These are phyloP conservation scores for Microcos paniculata DNA, from an alignment of 345 rosid species.

Conservation along the genomic window DNA sequence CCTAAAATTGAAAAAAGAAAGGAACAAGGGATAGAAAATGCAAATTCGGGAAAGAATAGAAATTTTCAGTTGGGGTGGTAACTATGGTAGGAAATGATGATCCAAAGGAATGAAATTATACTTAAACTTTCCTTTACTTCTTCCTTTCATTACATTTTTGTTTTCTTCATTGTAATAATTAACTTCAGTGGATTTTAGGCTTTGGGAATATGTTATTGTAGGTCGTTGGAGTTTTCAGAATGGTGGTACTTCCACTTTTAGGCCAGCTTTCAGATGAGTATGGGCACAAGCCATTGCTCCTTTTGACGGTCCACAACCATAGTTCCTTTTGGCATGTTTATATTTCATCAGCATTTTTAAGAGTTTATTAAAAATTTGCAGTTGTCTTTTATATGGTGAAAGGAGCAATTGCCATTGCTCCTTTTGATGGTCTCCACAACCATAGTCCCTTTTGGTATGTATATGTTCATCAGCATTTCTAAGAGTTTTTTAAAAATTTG, in stretches of 20 bases:
- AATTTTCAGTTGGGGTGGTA: not conserved
- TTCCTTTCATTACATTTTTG: not conserved
- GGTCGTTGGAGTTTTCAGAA: no score
- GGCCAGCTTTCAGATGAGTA: conserved; percentile 63
- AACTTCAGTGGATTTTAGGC: no score
- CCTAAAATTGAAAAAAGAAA: no score
- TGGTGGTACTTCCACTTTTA: no score
- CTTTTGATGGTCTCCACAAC: conserved; percentile 40
- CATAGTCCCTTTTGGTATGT: conserved; percentile 47
- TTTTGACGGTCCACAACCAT: conserved; percentile 47
- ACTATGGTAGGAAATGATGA: not conserved
- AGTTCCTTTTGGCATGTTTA: conserved; percentile 51
- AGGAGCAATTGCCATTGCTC: conserved; percentile 54
- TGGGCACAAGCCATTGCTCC: conserved; percentile 52
- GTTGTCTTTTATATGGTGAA: conserved; percentile 56
- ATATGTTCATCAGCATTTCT: not conserved
- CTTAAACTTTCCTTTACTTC: not conserved
- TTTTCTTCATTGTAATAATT: conserved; percentile 32
- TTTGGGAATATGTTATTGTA: no score
- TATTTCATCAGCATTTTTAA: no score
- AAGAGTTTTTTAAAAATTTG: no score
- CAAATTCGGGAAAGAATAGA: no score
- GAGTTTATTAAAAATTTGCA: conserved; percentile 42
- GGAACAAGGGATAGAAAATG: not conserved
- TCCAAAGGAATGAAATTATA: not conserved